phyloP scores from a whole-genome alignment of 2,329 filamentous ascomycete species.

The Tolypocladium tropicale region DNA sequence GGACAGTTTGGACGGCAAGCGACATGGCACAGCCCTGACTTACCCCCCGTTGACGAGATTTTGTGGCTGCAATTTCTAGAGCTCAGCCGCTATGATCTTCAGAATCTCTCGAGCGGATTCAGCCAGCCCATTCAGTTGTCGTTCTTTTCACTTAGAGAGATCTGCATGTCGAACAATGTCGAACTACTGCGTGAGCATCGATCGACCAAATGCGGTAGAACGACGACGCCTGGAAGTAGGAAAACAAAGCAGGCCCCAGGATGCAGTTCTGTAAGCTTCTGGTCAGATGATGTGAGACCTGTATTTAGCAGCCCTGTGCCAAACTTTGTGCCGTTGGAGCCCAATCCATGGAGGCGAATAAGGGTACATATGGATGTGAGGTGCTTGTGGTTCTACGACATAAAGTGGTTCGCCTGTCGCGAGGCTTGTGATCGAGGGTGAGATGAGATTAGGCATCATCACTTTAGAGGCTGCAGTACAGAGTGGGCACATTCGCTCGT shows the following conservation, averaged over 20 bases:
- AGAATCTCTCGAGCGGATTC: neutral
- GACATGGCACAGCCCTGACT: neutral
- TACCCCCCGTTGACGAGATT: neutral
- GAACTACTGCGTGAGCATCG: neutral
- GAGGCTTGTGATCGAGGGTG: neutral
- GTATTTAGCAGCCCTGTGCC: neutral
- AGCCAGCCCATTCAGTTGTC: neutral
- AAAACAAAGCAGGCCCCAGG: neutral
- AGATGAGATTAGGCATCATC: neutral
- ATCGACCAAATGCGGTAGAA: neutral
- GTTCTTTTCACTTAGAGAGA: neutral
- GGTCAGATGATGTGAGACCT: neutral
- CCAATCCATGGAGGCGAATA: neutral
- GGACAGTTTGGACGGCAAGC: neutral
- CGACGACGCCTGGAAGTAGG: neutral
- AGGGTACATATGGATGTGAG: neutral
- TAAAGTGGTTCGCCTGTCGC: neutral
- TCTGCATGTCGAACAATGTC: neutral
- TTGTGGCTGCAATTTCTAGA: neutral
- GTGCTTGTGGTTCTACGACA: neutral
- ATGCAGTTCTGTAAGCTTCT: neutral
- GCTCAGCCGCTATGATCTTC: neutral
- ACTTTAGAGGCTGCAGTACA: neutral
- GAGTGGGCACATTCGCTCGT: neutral
- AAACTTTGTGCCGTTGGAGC: neutral